Conservation (phyloP, 257 asterid genomes). For the Linderniella brevidens region DNA sequence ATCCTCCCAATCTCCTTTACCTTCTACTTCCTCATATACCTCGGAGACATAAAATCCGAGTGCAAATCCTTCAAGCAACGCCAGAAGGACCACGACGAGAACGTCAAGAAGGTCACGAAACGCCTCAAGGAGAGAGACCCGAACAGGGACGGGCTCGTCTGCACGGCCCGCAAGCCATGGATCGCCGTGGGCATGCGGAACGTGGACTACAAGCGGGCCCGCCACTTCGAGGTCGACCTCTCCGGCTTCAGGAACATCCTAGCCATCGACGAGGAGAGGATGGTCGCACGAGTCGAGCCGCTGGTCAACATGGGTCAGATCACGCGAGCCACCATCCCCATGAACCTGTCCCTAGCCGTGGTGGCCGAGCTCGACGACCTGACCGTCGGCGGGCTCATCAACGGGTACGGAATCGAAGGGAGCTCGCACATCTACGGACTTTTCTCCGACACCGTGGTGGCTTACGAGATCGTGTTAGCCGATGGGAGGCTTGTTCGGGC, state of each 20-base stretch:
- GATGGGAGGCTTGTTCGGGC: slow-evolving; percentile 78
- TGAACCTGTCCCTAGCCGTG: slow-evolving; percentile 82
- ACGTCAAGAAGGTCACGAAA: slow-evolving; percentile 25
- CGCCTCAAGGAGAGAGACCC: slow-evolving; percentile 38
- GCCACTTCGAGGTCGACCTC: slow-evolving; percentile 90
- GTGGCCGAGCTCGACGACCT: slow-evolving; percentile 94
- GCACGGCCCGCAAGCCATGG: slow-evolving; percentile 85
- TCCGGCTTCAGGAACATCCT: slow-evolving; percentile 70
- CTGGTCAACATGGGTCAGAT: slow-evolving; percentile 96
- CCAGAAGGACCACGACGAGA: slow-evolving; percentile 31
- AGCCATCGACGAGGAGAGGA: slow-evolving; percentile 53
- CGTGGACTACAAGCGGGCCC: slow-evolving; percentile 83
- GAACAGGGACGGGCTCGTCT: slow-evolving; percentile 49
- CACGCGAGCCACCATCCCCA: slow-evolving; percentile 62
- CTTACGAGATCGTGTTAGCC: slow-evolving; percentile 68
- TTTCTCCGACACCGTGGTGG: slow-evolving; percentile 85
- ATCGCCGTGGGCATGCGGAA: slow-evolving; percentile 88
- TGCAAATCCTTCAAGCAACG: slow-evolving; percentile 58
- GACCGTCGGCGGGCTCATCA: slow-evolving; percentile 90
- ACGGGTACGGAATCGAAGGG: slow-evolving; percentile 92
- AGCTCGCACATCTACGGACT: slow-evolving; percentile 83
- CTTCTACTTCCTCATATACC: slow-evolving; percentile 58
- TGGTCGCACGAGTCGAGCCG: slow-evolving; percentile 87
- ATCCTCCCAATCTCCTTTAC: slow-evolving; percentile 75
- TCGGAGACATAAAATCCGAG: slow-evolving; percentile 68